phyloP scores from a whole-genome alignment of 176 grass and related monocot species.

The Aegilops bicornis region DNA sequence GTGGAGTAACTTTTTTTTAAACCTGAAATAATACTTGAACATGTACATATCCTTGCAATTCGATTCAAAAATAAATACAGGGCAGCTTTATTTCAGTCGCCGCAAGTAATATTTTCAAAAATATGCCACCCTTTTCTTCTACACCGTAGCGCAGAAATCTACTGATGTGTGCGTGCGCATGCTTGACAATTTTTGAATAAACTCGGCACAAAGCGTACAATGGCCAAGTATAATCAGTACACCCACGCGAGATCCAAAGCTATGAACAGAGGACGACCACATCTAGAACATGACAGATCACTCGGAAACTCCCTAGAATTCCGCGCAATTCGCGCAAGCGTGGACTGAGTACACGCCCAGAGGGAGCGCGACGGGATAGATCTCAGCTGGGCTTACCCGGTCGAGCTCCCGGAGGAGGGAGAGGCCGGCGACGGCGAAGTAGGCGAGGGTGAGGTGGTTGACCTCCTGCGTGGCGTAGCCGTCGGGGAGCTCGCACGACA shows the following conservation, averaged over 20 bases:
- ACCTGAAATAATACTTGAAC: no score
- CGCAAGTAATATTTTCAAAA: no score
- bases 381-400: slow-evolving; percentile 20
- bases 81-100: no score
- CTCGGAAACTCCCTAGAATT: background rate
- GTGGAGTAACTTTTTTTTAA: no score
- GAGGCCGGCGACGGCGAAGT: slow-evolving; percentile 79
- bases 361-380: background rate
- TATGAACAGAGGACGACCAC: no score
- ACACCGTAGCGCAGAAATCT: background rate
- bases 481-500: slow-evolving; percentile 43
- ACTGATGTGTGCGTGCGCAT: background rate
- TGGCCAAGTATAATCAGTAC: no score
- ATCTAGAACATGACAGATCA: background rate
- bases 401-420: slow-evolving; percentile 64
- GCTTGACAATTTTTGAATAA: background rate
- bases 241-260: no score
- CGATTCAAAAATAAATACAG: background rate
- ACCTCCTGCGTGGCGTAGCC: slow-evolving; percentile 73
- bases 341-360: background rate
- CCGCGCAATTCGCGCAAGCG: background rate
- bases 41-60: background rate
- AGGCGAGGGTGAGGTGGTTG: slow-evolving; percentile 83
- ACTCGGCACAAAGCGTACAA: background rate
- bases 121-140: no score